phyloP scores from a whole-genome alignment of 441 rosid species.

The Pelargonium fulgidum region DNA sequence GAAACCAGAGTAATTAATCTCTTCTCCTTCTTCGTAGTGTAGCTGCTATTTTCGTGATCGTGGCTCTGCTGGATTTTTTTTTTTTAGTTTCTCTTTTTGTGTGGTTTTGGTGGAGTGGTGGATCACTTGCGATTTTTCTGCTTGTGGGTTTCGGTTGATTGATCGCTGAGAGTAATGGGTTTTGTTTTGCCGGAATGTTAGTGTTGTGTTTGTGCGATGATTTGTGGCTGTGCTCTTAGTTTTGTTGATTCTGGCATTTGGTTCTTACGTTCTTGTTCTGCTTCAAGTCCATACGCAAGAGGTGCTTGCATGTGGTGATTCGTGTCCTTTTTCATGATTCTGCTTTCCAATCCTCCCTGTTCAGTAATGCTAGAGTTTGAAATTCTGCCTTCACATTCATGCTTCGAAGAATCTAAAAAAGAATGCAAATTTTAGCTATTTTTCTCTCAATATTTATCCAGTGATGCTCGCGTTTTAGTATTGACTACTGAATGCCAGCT shows the following conservation, averaged over 20 bases:
- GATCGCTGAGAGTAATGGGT: background rate
- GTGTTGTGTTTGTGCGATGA: constrained; percentile 7
- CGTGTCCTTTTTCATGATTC: constrained; percentile 14
- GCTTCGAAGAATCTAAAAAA: background rate
- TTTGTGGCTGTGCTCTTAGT: constrained; percentile 6
- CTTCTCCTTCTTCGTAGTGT: constrained; percentile 16
- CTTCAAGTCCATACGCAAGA: constrained; percentile 9
- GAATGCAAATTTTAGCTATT: background rate
- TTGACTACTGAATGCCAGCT: too few species aligned
- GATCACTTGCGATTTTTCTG: background rate
- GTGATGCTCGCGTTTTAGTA: background rate
- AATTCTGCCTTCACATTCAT: background rate
- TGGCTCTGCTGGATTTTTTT: constrained; percentile 18
- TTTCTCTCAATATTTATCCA: background rate
- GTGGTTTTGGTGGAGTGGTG: too few species aligned
- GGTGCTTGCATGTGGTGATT: constrained; percentile 36
- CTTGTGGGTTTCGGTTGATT: constrained; percentile 6
- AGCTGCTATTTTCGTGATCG: constrained; percentile 6
- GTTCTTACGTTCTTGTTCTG: constrained; percentile 12
- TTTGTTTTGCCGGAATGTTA: constrained; percentile 18
- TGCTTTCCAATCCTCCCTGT: constrained; percentile 2
- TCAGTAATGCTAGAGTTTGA: background rate
- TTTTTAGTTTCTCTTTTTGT: background rate
- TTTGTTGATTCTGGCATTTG: constrained; percentile 19
- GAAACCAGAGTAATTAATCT: constrained; percentile 45